These are phyloP conservation scores for Aspergillus wentii DNA, from an alignment of 495 filamentous ascomycete genomes.

Conservation along the genomic window DNA sequence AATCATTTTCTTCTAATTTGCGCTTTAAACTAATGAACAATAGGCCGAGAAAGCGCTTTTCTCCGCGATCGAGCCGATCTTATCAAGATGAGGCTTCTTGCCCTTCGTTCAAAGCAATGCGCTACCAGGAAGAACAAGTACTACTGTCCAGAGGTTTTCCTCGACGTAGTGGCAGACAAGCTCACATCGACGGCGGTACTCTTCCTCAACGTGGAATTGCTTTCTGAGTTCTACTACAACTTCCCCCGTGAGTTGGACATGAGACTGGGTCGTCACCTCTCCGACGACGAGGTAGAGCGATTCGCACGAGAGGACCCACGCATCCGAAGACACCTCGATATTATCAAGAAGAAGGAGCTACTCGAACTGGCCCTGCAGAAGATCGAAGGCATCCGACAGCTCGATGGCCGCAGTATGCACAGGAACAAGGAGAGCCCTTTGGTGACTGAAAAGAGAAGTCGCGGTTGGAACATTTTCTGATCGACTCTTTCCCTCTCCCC, in stretches of 20 bases:
- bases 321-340: conserved; percentile 80
- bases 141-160: conserved; percentile 93
- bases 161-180: conserved; percentile 94
- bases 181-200: conserved; percentile 91
- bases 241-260: conserved; percentile 91
- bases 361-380: conserved; percentile 89
- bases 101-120: conserved; percentile 85
- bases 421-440: conserved; percentile 24
- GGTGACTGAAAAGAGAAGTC: conserved; percentile 19
- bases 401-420: conserved; percentile 53
- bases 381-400: conserved; percentile 78
- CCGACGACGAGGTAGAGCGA: conserved; percentile 71
- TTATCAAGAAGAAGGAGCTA: conserved; percentile 86
- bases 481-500: conserved; percentile 5
- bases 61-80: conserved; percentile 85
- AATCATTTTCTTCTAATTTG: neutral
- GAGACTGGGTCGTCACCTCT: conserved; percentile 77
- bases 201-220: conserved; percentile 94
- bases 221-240: conserved; percentile 95
- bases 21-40: conserved; percentile 14
- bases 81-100: conserved; percentile 81
- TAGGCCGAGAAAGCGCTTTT: conserved; percentile 89
- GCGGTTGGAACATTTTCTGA: conserved; percentile 40
- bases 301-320: conserved; percentile 93
- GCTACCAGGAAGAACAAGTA: conserved; percentile 80